phyloP scores from a whole-genome alignment of 106 monocot species.

The Dendrobium catenatum region DNA sequence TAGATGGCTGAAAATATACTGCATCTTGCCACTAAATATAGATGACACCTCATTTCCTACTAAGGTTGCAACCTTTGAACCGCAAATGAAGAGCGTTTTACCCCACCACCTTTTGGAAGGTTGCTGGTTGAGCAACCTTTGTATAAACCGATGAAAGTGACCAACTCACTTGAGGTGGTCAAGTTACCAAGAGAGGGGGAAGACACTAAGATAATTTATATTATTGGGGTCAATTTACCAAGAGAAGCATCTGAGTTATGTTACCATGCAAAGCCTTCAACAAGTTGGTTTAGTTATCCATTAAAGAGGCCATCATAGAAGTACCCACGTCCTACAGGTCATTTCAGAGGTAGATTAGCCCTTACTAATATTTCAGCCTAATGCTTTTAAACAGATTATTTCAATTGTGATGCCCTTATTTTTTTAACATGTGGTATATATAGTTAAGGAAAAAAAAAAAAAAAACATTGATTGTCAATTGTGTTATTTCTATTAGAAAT shows the following conservation, averaged over 20 bases:
- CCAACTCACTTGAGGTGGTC: neutral
- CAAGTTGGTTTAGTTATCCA: neutral
- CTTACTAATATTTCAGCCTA: neutral
- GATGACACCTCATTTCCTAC: neutral
- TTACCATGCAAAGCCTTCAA: neutral
- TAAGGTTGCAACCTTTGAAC: neutral
- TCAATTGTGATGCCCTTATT: neutral
- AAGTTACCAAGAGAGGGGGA: neutral
- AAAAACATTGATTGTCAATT: neutral
- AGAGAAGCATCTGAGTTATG: neutral
- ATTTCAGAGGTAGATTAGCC: neutral
- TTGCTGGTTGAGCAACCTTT: too few relatives aligned
- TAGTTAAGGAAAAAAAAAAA: neutral
- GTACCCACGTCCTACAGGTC: neutral
- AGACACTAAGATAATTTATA: neutral
- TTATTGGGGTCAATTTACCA: neutral
- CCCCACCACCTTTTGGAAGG: too few relatives aligned
- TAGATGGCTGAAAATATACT: neutral
- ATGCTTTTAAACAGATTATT: neutral
- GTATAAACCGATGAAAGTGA: neutral
- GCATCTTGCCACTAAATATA: neutral
- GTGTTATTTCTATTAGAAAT: neutral
- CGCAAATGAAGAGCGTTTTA: too few relatives aligned
- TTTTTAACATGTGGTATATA: neutral
- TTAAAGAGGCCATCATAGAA: neutral